A percentile compares a stretch with the other conserved stretches of the same genome.
Conservation (phyloP, 495 filamentous ascomycete genomes). For the Zalerion maritima region DNA sequence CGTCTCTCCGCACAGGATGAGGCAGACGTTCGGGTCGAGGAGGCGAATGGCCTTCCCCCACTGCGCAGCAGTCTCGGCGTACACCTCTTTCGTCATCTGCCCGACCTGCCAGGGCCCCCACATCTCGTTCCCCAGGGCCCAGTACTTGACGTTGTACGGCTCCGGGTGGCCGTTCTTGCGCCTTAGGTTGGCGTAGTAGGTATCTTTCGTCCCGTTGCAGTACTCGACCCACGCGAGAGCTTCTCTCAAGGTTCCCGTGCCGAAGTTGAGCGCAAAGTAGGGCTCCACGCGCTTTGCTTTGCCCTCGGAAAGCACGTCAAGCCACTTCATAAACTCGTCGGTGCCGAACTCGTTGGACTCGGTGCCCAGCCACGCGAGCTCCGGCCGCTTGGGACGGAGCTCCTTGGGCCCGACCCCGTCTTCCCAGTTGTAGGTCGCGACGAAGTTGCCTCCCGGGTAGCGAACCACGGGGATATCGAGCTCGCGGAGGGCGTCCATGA, state of each 20-base stretch:
- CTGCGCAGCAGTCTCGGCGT: conserved; percentile 60
- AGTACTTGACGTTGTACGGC: conserved; percentile 54
- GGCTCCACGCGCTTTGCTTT: conserved; percentile 39
- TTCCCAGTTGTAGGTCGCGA: conserved; percentile 70
- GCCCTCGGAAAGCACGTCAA: conserved; percentile 39
- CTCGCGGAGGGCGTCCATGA: conserved; percentile 52
- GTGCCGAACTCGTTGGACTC: conserved; percentile 70
- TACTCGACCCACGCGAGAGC: conserved; percentile 69
- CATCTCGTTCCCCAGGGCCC: conserved; percentile 54
- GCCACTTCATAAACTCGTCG: conserved; percentile 75
- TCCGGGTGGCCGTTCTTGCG: conserved; percentile 55
- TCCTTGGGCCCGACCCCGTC: conserved; percentile 63
- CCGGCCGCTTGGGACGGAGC: conserved; percentile 47
- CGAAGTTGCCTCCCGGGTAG: conserved; percentile 71
- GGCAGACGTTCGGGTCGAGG: conserved; percentile 47
- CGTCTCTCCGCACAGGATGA: conserved; percentile 60
- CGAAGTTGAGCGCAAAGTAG: conserved; percentile 63
- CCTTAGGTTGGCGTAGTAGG: conserved; percentile 64
- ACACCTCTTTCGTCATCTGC: conserved; percentile 60
- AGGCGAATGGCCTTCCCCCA: conserved; percentile 73
- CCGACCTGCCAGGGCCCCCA: conserved; percentile 73
- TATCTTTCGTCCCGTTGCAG: conserved; percentile 58
- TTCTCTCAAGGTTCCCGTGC: conserved; percentile 54
- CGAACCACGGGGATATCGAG: conserved; percentile 59
- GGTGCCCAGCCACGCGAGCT: conserved; percentile 59